Evolutionary conservation across 805 yeast genomes (phyloP).

Genomic region (Candida namnaoensis): DNA sequence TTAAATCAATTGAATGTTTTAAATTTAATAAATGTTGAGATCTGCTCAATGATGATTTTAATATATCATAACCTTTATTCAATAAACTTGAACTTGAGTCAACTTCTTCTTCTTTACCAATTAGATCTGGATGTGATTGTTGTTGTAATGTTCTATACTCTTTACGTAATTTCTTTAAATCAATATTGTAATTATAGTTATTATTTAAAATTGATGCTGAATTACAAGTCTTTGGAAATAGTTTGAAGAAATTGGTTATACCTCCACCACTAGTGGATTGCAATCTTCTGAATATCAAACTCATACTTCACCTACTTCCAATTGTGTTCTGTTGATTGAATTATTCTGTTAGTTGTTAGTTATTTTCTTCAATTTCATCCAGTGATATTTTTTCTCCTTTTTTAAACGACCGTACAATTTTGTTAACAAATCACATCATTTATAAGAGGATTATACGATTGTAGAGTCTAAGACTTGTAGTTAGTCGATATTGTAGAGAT

Average conservation of each 20-base stretch:
- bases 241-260: constrained; percentile 34
- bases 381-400: no score
- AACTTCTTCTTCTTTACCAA: no score
- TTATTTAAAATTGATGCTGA: constrained; percentile 12
- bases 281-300: constrained; percentile 4
- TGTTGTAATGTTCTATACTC: constrained; percentile 75
- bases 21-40: constrained; percentile 48
- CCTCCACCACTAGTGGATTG: constrained; percentile 1
- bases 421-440: no score
- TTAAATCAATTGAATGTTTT: constrained; percentile 42
- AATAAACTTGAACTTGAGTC: constrained; percentile 36
- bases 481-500: no score
- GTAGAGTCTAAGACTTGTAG: no score
- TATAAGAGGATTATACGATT: no score
- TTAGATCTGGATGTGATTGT: constrained; percentile 72
- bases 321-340: no score
- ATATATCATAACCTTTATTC: constrained; percentile 69
- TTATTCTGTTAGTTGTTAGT: background rate
- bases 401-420: no score
- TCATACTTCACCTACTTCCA: no score
- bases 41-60: constrained; percentile 63
- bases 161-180: constrained; percentile 47
- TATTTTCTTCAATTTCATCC: no score
- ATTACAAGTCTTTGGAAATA: constrained; percentile 70
- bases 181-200: constrained; percentile 44